These are phyloP conservation scores for Globisporangium ultimum DNA, from an alignment of 352 stramenopile species.

Conservation along the genomic window DNA sequence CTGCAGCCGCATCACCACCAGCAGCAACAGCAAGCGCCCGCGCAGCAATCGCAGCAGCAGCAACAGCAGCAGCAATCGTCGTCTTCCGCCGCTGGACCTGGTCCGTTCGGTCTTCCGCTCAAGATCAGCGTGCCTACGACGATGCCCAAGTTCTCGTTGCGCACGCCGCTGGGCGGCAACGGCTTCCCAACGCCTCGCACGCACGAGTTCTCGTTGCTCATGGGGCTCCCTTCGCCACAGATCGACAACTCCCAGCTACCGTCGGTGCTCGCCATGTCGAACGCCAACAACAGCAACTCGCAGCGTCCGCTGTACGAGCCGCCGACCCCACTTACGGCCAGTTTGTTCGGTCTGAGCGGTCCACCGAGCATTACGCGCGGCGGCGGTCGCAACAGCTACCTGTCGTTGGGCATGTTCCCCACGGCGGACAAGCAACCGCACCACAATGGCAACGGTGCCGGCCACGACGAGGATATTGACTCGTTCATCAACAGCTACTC, in stretches of 20 bases:
- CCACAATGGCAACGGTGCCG: slow-evolving; percentile 9
- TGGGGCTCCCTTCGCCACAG: slow-evolving; percentile 62
- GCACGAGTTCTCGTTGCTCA: slow-evolving; percentile 67
- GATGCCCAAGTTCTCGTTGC: slow-evolving; percentile 65
- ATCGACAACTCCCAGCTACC: slow-evolving; percentile 76
- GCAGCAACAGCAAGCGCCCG: slow-evolving; percentile 10
- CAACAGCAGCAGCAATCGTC: slow-evolving; percentile 18
- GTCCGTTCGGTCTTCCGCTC: slow-evolving; percentile 57
- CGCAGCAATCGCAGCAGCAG: slow-evolving; percentile 20
- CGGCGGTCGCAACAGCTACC: slow-evolving; percentile 34
- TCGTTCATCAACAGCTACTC: slow-evolving; percentile 73
- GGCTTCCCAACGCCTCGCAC: slow-evolving; percentile 66
- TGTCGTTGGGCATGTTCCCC: slow-evolving; percentile 57
- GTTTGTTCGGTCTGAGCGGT: slow-evolving; percentile 38
- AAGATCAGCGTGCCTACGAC: slow-evolving; percentile 73
- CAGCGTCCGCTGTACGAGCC: slow-evolving; percentile 25
- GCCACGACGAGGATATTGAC: slow-evolving; percentile 45
- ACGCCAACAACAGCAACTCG: slow-evolving; percentile 24
- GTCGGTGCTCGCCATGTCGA: slow-evolving; percentile 69
- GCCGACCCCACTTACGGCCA: slow-evolving; percentile 21
- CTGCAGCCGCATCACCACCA: slow-evolving; percentile 27
- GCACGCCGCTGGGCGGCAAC: slow-evolving; percentile 53
- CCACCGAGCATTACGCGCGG: slow-evolving; percentile 55
- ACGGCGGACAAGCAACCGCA: slow-evolving; percentile 25
- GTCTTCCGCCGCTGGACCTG: slow-evolving; percentile 19